Base-by-base conservation (phyloP, 306 rosid species). In the Boehmeria nivea region DNA sequence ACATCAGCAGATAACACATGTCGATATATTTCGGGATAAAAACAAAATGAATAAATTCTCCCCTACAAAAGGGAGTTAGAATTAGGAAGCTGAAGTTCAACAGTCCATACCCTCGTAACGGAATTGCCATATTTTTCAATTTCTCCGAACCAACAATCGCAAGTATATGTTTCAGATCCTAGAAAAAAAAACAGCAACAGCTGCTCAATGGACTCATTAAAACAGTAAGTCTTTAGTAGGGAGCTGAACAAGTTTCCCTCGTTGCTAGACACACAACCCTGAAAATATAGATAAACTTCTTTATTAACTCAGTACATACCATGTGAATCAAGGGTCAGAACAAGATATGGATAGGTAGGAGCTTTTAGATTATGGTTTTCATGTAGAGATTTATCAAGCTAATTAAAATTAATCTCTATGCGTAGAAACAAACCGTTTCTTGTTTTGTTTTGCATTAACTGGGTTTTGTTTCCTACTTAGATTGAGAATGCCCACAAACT, bases 121-220 rank as follows among this genome's bases (percentile, higher is more conserved):
- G 73, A 72, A 57, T 67, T 21, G 70, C 80, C 89, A 79, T 82
- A 39, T 44, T 39, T 3, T 17, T 59, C 71, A 62, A 53, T 61
- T 22, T 68, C 60, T 54, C 38, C 25, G 22, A 44, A 55, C 43
- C 51, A 13, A 19, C 34, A 52, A 54, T 57, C 61, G 46, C 68
- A 65, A 8, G 47, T 42, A 48, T 56, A 57, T 2, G 6, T 24
- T 21, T 42, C 28, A 37, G 57, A 12, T 23, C 21, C 46, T 20
- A 16, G 51, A 49, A 46, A 33, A 11, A 40, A 40, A 31, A 31
- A 6, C 8, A 53, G 60, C 47, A 65, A 52, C 1, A 6, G 46
- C 60, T 31, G 52, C 52, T 67, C 56, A 54, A 47, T 31, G 54
- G 21, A 49, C 75, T 19, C 75, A 59, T 63, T 54, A 63, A 70